Conservation (phyloP, 2,329 filamentous ascomycete species). For the Orbilia ellipsospora region DNA sequence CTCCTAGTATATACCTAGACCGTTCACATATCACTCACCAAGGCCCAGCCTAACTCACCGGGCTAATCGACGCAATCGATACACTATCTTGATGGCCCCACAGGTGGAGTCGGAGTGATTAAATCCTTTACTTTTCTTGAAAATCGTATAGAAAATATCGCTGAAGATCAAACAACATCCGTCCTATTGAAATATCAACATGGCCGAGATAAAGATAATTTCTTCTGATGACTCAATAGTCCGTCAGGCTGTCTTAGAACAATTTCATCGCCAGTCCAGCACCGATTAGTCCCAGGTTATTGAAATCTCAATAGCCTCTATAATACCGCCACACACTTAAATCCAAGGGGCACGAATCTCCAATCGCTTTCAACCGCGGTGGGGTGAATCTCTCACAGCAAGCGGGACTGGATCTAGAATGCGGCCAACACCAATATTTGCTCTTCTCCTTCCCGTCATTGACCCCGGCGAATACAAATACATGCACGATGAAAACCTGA, state of each 20-base stretch:
- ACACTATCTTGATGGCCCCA: no score
- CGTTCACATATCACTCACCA: no score
- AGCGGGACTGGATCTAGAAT: background rate
- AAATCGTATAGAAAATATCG: no score
- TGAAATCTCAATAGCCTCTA: background rate
- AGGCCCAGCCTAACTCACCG: no score
- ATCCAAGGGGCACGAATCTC: no score
- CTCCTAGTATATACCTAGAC: no score
- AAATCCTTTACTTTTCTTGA: no score
- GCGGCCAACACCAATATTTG: background rate
- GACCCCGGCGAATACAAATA: conserved; percentile 6
- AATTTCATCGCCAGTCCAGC: no score
- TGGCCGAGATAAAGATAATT: background rate
- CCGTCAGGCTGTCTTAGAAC: no score
- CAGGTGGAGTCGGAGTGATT: no score
- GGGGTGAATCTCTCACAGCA: background rate
- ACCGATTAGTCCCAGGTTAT: background rate
- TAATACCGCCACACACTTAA: background rate
- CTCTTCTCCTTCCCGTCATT: background rate
- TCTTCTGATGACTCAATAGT: no score
- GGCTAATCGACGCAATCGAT: no score
- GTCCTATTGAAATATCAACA: background rate
- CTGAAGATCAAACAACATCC: background rate
- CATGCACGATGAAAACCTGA: conserved; percentile 11
- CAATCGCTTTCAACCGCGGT: background rate